Percentiles rank a stretch among this genome's conserved stretches.
Evolutionary conservation across 805 yeast genomes (phyloP).

Genomic region (Danielia oregonensis): DNA sequence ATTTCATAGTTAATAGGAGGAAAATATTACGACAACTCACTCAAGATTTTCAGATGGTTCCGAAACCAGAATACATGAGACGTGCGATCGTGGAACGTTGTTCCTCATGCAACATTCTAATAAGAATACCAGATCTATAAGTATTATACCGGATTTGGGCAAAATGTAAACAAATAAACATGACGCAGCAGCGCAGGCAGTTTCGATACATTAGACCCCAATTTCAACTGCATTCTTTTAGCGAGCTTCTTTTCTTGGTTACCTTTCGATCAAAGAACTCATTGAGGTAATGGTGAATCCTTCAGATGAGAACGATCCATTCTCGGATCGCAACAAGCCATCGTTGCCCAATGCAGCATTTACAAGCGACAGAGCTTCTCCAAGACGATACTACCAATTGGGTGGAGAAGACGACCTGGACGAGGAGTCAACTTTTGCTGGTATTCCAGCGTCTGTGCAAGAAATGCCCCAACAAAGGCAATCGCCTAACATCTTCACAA

Average conservation of each 20-base stretch:
- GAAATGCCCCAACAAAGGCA: slow-evolving; percentile 27
- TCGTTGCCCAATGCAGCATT: slow-evolving; percentile 37
- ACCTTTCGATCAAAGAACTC: no score
- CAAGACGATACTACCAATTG: slow-evolving; percentile 31
- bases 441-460: slow-evolving; percentile 30
- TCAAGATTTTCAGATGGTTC: no score
- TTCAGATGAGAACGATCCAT: slow-evolving; percentile 31
- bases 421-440: slow-evolving; percentile 21
- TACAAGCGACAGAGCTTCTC: slow-evolving; percentile 34
- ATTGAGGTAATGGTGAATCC: slow-evolving; percentile 37
- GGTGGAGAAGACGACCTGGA: slow-evolving; percentile 17
- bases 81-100: no score
- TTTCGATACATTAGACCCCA: slow-evolving; percentile 1
- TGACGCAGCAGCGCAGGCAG: background rate
- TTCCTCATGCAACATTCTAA: no score
- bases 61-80: no score
- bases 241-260: no score
- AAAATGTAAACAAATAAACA: background rate
- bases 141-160: no score
- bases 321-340: slow-evolving; percentile 28
- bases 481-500: slow-evolving; percentile 42
- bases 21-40: no score
- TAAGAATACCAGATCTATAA: no score
- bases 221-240: no score
- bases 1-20: no score